phyloP scores from a whole-genome alignment of 2,329 filamentous ascomycete genomes.

The Pseudocercospora crystallina region DNA sequence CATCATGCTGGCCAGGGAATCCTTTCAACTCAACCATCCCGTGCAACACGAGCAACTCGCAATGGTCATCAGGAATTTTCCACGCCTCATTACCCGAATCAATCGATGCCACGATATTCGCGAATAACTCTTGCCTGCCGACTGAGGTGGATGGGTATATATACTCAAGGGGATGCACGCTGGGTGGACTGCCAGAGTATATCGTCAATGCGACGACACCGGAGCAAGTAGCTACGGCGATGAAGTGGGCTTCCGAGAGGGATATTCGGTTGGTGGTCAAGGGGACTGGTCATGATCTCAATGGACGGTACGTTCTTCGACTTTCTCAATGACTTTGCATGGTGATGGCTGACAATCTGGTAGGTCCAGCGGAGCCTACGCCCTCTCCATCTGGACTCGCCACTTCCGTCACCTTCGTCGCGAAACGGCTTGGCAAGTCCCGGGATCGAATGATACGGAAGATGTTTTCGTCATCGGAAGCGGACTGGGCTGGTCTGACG shows the following conservation, averaged over 20 bases:
- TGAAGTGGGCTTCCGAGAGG: conserved; percentile 28
- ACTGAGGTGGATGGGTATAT: conserved; percentile 27
- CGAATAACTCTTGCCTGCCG: conserved; percentile 39
- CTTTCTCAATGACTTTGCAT: not conserved
- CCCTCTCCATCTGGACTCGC: conserved; percentile 20
- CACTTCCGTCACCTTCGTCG: conserved; percentile 13
- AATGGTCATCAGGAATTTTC: conserved; percentile 35
- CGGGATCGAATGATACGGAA: conserved; percentile 4
- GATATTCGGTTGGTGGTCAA: conserved; percentile 20
- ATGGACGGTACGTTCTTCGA: conserved; percentile 8
- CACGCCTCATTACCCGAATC: conserved; percentile 36
- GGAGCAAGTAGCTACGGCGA: conserved; percentile 30
- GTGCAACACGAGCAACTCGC: conserved; percentile 28
- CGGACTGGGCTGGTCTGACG: conserved; percentile 24
- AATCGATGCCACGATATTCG: conserved; percentile 33
- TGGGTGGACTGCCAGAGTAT: conserved; percentile 35
- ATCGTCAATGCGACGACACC: conserved; percentile 36
- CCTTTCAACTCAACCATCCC: conserved; percentile 28
- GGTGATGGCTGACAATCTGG: not conserved
- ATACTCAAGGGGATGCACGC: conserved; percentile 28
- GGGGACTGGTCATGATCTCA: conserved; percentile 22
- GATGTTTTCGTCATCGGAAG: conserved; percentile 29
- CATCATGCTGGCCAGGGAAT: conserved; percentile 35
- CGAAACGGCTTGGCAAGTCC: conserved; percentile 5
- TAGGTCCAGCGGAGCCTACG: conserved; percentile 18